Percentiles rank a stretch among this genome's conserved stretches.
These are phyloP conservation scores for Alternaria triticina DNA, from an alignment of 2,329 filamentous ascomycete species.

Conservation along the genomic window DNA sequence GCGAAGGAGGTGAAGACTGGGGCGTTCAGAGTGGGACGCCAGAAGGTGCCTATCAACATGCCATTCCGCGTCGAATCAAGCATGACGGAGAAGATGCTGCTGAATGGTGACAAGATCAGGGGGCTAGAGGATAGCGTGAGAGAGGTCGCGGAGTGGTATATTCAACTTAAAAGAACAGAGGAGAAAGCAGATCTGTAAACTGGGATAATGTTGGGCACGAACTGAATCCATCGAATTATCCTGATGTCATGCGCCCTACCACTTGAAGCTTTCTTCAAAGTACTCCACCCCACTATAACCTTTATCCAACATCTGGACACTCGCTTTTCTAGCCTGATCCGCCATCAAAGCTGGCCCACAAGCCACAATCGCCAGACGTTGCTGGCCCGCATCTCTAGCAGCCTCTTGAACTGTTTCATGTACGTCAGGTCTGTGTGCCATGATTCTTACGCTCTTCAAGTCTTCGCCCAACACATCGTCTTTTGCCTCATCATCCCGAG, in stretches of 20 bases:
- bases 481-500: conserved; percentile 30
- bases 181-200: neutral
- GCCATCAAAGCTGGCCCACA: conserved; percentile 57
- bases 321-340: conserved; percentile 52
- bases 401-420: conserved; percentile 40
- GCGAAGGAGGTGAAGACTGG: conserved; percentile 19
- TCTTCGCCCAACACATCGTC: conserved; percentile 24
- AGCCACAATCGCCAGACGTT: conserved; percentile 49
- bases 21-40: conserved; percentile 30
- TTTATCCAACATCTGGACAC: conserved; percentile 41
- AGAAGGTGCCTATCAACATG: conserved; percentile 39
- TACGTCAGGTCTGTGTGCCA: conserved; percentile 50
- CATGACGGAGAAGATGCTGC: conserved; percentile 31
- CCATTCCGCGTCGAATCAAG: conserved; percentile 40
- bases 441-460: conserved; percentile 33
- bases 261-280: conserved; percentile 57
- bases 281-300: conserved; percentile 48
- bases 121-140: conserved; percentile 31
- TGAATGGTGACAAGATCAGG: conserved; percentile 25
- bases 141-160: conserved; percentile 42
- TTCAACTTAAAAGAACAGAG: conserved; percentile 9
- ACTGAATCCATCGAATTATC: neutral
- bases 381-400: conserved; percentile 37
- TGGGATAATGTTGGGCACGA: neutral
- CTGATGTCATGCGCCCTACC: conserved; percentile 32